These are phyloP conservation scores for Vitis vinifera DNA, from an alignment of 164 flowering plant genomes.

Conservation along the genomic window DNA sequence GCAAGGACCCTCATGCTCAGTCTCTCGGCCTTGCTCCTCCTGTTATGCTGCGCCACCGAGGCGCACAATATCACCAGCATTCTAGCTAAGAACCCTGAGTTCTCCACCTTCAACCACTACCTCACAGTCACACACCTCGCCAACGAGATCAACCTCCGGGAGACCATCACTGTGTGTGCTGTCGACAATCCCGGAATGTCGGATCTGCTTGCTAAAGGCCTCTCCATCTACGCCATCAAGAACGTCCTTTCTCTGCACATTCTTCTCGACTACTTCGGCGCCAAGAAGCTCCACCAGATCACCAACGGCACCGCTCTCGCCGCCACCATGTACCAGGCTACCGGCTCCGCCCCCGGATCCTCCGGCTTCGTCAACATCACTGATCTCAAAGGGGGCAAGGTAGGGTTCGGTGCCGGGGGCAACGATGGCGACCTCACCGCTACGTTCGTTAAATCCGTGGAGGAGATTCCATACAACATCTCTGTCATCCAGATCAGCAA, in stretches of 20 bases:
- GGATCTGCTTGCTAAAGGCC: slow-evolving; percentile 36
- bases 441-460: slow-evolving; percentile 44
- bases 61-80: slow-evolving; percentile 61
- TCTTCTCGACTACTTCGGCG: slow-evolving; percentile 54
- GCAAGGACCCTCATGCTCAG: background rate
- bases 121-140: slow-evolving; percentile 57
- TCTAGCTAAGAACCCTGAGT: slow-evolving; percentile 42
- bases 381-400: slow-evolving; percentile 53
- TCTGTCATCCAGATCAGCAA: slow-evolving; percentile 59
- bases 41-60: slow-evolving; percentile 4
- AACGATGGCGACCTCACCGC: slow-evolving; percentile 25
- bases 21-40: slow-evolving; percentile 4
- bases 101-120: slow-evolving; percentile 70
- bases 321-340: slow-evolving; percentile 58
- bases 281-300: slow-evolving; percentile 66
- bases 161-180: slow-evolving; percentile 66
- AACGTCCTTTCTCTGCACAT: slow-evolving; percentile 53
- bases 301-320: slow-evolving; percentile 46
- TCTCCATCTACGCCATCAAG: slow-evolving; percentile 34
- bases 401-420: slow-evolving; percentile 29
- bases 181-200: slow-evolving; percentile 59
- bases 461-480: slow-evolving; percentile 59
- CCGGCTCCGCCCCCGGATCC: slow-evolving; percentile 50
- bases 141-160: slow-evolving; percentile 53
- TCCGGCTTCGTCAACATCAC: slow-evolving; percentile 61